Conservation (phyloP, 75 land plant species). For the Pinus tabuliformis region DNA sequence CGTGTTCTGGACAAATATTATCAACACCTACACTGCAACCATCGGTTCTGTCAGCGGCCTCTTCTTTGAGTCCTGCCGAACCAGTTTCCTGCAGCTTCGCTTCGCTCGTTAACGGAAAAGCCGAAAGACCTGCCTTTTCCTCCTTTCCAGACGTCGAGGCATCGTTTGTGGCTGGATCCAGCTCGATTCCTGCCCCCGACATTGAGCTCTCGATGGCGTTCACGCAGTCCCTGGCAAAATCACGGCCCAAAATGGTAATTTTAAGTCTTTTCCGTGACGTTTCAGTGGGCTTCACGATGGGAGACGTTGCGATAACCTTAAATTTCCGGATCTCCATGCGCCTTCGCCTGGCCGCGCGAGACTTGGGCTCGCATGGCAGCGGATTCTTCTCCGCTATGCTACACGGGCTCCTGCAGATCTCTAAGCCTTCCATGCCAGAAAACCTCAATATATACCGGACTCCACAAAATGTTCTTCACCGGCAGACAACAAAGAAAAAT, state of each 20-base stretch:
- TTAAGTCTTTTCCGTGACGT: slow-evolving; percentile 6
- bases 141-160: neutral
- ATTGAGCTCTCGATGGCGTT: neutral
- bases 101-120: neutral
- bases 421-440: slow-evolving; percentile 27
- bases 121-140: neutral
- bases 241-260: neutral
- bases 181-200: neutral
- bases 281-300: slow-evolving; percentile 1
- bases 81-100: neutral
- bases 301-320: slow-evolving; percentile 22
- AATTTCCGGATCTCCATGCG: slow-evolving; percentile 57
- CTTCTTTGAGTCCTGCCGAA: neutral
- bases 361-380: slow-evolving; percentile 15
- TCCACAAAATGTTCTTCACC: no score
- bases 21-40: neutral
- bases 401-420: slow-evolving; percentile 39
- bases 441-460: neutral
- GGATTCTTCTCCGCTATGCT: slow-evolving; percentile 8
- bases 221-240: neutral
- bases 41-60: neutral
- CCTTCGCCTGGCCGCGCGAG: slow-evolving; percentile 38
- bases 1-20: slow-evolving; percentile 26
- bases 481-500: no score
- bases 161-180: no score